Evolutionary conservation across 805 yeast genomes (phyloP).

Genomic region (Kluyveromyces lactis): DNA sequence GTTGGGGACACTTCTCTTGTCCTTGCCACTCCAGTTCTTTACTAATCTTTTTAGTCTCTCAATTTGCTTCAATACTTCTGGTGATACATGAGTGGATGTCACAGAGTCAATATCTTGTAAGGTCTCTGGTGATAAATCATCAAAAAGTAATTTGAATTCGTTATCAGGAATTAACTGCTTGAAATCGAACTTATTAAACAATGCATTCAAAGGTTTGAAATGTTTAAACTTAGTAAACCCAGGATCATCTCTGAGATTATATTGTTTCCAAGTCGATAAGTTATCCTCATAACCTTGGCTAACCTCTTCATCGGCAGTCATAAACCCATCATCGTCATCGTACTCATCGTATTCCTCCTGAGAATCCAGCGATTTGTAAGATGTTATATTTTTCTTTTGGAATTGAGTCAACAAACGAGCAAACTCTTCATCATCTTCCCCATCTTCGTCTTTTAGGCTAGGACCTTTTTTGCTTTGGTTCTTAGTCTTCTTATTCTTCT

Average conservation of each 20-base stretch:
- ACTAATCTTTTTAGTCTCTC: conserved; percentile 43
- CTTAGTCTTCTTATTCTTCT: conserved; percentile 20
- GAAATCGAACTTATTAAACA: conserved; percentile 21
- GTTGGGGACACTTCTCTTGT: conserved; percentile 67
- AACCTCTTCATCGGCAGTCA: conserved; percentile 33
- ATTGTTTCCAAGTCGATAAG: conserved; percentile 24
- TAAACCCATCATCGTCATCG: conserved; percentile 32
- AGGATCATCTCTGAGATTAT: conserved; percentile 28
- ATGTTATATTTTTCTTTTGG: conserved; percentile 19
- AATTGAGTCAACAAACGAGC: conserved; percentile 45
- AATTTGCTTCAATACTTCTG: conserved; percentile 58
- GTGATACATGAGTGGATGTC: conserved; percentile 60
- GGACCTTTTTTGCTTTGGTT: conserved; percentile 18
- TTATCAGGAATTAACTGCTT: conserved; percentile 63
- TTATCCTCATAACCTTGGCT: conserved; percentile 20
- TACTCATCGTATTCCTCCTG: conserved; percentile 22
- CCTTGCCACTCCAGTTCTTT: conserved; percentile 81
- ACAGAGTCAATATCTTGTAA: conserved; percentile 70
- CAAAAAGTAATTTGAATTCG: conserved; percentile 64
- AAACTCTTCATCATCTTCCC: conserved; percentile 44
- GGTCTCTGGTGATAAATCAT: conserved; percentile 57
- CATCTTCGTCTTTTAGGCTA: conserved; percentile 11
- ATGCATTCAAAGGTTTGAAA: conserved; percentile 7
- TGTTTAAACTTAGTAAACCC: conserved; percentile 18
- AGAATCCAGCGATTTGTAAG: conserved; percentile 10